Base-by-base conservation (phyloP, 768 basidiomycete species). In the Gautieria morchelliformis region DNA sequence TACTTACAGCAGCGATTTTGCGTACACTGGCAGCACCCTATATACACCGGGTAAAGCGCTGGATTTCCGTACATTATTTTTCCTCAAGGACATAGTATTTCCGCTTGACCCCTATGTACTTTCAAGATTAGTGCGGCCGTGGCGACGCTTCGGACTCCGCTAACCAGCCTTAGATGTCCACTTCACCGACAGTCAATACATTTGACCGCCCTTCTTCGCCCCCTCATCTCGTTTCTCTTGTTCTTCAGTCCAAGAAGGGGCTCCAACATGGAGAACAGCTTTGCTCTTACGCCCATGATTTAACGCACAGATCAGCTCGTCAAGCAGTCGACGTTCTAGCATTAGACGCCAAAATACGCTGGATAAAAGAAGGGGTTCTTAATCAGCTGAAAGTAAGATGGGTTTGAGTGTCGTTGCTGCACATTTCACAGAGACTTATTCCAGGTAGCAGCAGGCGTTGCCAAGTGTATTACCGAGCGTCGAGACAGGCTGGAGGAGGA, bases 171-270 rank as follows among this genome's bases (percentile, higher is more conserved):
- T n/a, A n/a, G 35, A 49, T 49, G 48, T 59, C 49, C 53, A 15
- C 45, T 53, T 50, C 39, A 66, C 5, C 77, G 78, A 52, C 79
- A 81, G 55, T 78, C 84, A 4, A 20, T 45, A 57, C 56, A 15
- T 35, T 32, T 33, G 56, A 57, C 37, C 45, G 56, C 17, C 48
- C 56, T 15, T 50, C 47, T 5, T 57, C 59, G 17, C 60, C 55
- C 22, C 56, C 56, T 48, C 81, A 86, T 59, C 80, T 91, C 20
- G 78, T 87, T 35, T 82, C 86, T 22, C 80, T 93, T 10, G 86
- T 89, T 11, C 72, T 86, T 1, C 84, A 88, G 63, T 90, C 89
- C 2, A 87, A 90, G 75, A 87, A 87, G 63, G 89, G 87, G 0
- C 77, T 93, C 3, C 83, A 88, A 60, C 80, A 84, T 40, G 89